phyloP scores from a whole-genome alignment of 2,329 filamentous ascomycete genomes.

The Neospermospora avenae region DNA sequence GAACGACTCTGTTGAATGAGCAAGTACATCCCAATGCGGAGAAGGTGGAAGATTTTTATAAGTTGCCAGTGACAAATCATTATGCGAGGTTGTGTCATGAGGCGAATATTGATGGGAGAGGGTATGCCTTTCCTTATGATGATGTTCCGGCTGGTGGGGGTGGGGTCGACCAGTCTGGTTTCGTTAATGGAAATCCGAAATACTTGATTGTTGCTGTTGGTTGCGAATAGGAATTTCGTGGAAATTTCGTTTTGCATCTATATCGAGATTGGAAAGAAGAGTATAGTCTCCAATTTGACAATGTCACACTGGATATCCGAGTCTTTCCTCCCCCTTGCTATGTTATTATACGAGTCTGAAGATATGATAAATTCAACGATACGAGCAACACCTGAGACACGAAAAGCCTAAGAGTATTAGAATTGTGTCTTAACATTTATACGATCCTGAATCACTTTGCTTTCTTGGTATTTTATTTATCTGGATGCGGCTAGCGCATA shows the following conservation, averaged over 20 bases:
- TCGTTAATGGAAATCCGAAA: conserved; percentile 45
- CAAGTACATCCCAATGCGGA: conserved; percentile 51
- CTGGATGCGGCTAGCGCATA: background rate
- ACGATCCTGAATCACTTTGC: no score
- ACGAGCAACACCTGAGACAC: no score
- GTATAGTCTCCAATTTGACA: no score
- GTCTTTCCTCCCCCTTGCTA: no score
- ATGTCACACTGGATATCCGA: no score
- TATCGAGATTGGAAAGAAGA: no score
- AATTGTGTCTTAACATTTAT: no score
- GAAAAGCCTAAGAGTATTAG: no score
- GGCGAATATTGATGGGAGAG: conserved; percentile 54
- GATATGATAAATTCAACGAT: no score
- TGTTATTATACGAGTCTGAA: no score
- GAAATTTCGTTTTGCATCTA: background rate
- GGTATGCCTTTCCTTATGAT: conserved; percentile 66
- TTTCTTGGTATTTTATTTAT: no score
- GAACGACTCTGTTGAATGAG: conserved; percentile 33
- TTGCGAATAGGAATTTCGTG: background rate
- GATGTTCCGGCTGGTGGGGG: conserved; percentile 60
- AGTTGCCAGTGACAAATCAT: conserved; percentile 56
- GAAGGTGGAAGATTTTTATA: conserved; percentile 50
- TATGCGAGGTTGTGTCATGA: conserved; percentile 55
- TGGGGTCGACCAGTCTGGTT: conserved; percentile 57
- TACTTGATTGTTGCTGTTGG: conserved; percentile 20